Evolutionary conservation across 2,329 filamentous ascomycete species (phyloP).

Genomic region (Leptographium radiaticola): DNA sequence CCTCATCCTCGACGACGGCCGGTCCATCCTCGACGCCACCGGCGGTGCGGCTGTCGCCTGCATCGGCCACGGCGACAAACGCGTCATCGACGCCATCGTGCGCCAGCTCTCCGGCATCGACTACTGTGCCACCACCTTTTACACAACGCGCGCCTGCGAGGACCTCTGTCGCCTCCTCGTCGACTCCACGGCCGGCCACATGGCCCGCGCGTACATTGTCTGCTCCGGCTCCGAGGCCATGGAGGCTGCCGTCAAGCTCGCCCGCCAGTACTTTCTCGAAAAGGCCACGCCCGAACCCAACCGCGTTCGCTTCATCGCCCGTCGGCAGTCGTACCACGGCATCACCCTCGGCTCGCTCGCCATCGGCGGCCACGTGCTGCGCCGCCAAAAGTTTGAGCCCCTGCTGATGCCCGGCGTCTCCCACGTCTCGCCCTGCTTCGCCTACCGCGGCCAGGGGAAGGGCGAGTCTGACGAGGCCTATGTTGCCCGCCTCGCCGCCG

Average conservation of each 20-base stretch:
- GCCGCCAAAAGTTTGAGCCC: conserved; percentile 49
- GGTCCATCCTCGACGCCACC: conserved; percentile 28
- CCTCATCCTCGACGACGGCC: conserved; percentile 26
- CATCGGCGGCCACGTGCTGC: conserved; percentile 46
- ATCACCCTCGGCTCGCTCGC: conserved; percentile 55
- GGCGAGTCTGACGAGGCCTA: conserved; percentile 46
- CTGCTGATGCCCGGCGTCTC: conserved; percentile 44
- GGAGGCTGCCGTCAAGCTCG: conserved; percentile 52
- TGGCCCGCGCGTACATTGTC: conserved; percentile 25
- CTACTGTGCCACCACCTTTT: conserved; percentile 30
- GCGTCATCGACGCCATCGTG: conserved; percentile 26
- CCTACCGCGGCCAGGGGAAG: conserved; percentile 41
- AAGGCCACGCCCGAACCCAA: conserved; percentile 37
- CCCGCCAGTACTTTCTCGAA: conserved; percentile 51
- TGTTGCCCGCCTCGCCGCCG: conserved; percentile 43
- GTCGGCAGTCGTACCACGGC: conserved; percentile 58
- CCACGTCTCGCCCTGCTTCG: conserved; percentile 53
- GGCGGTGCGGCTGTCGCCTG: conserved; percentile 33
- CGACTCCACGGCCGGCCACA: conserved; percentile 22
- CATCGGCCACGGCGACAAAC: conserved; percentile 29
- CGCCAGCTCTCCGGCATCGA: conserved; percentile 26
- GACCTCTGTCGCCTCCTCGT: conserved; percentile 24
- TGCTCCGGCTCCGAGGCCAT: conserved; percentile 45
- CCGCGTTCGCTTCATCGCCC: conserved; percentile 53
- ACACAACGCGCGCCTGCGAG: conserved; percentile 26